Base-by-base conservation (phyloP, 106 monocot species). In the Xerophyta viscosa region DNA sequence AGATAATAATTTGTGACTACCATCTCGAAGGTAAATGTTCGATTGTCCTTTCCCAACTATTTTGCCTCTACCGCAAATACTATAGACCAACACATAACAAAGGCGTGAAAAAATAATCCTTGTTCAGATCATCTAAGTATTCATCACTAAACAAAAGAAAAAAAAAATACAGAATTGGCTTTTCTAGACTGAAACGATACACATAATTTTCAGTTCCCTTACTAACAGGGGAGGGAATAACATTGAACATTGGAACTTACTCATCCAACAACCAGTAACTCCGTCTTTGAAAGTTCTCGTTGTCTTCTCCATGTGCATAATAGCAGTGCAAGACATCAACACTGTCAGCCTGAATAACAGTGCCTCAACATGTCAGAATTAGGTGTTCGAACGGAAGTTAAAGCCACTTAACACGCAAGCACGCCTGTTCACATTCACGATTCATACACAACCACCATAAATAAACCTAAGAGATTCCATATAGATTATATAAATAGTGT, bases 301-400 rank as follows among this genome's bases (percentile, higher is more conserved):
- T 84, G 13, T 88, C 81, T 67, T 94, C 88, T 23, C 93, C 93
- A 84, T 94, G 93, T 42, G 93, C 93, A 81, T 93, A 93, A 41
- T 93, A 93, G 60, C 93, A 93, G 57, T 93, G 93, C 44, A 93
- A 66, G 22, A 93, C 83, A 83, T 93, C 93, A 58, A 93, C 37
- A 64, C 93, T 87, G 61, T 80, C 93, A 66, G 70, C 84, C 94
- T 96, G 52, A 39, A 39, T 11, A 39, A 39, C 39, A 39, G 39
- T 10, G 2, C 6, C 10, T 1, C 15, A 39, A 39, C 6, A 39
- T n/a, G n/a, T n/a, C n/a, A 7, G 1, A 39, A 39, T 1, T 6
- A 39, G 39, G 13, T 15, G 1, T 10, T 39, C 39, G 15, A 39
- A 15, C 39, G 15, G 15, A 10, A 39, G 13, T 12, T 7, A 39